These are phyloP conservation scores for Calocybe gambosa DNA, from an alignment of 1,284 basidiomycete species.

Conservation along the genomic window DNA sequence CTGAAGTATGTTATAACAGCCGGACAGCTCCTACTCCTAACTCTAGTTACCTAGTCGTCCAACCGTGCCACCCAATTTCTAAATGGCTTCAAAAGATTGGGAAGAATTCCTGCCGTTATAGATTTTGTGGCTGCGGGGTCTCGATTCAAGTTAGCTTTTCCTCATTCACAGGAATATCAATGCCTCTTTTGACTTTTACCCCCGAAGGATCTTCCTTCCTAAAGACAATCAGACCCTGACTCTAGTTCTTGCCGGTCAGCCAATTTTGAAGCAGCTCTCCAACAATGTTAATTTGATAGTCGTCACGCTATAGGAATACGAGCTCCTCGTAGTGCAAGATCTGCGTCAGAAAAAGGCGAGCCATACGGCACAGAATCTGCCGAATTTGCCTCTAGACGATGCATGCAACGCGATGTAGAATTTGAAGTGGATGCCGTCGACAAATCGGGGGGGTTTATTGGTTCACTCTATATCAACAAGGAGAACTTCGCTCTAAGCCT, in stretches of 20 bases:
- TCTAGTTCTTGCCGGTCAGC: slow-evolving; percentile 75
- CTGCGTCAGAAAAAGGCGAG: slow-evolving; percentile 81
- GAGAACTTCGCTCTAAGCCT: slow-evolving; percentile 84
- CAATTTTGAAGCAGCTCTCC: slow-evolving; percentile 3
- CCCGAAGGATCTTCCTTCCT: slow-evolving; percentile 68
- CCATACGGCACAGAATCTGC: slow-evolving; percentile 83
- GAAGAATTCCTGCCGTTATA: slow-evolving; percentile 79
- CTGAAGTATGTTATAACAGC: slow-evolving; percentile 50
- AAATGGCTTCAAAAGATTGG: slow-evolving; percentile 87
- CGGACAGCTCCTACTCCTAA: slow-evolving; percentile 5
- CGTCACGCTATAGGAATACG: slow-evolving; percentile 57
- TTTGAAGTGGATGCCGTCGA: slow-evolving; percentile 87
- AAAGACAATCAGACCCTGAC: slow-evolving; percentile 92
- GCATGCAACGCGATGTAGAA: slow-evolving; percentile 94
- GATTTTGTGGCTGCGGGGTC: slow-evolving; percentile 94
- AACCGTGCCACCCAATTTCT: slow-evolving; percentile 80
- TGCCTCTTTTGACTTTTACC: neutral
- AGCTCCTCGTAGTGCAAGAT: slow-evolving; percentile 77
- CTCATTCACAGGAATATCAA: slow-evolving; percentile 10
- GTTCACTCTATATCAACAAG: slow-evolving; percentile 80
- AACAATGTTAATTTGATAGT: slow-evolving; percentile 5
- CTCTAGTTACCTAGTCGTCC: slow-evolving; percentile 41
- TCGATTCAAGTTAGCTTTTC: slow-evolving; percentile 73
- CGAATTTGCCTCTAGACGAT: slow-evolving; percentile 74
- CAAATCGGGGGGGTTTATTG: slow-evolving; percentile 96